phyloP scores from a whole-genome alignment of 2,329 filamentous ascomycete species.

The Exophiala viscosa region DNA sequence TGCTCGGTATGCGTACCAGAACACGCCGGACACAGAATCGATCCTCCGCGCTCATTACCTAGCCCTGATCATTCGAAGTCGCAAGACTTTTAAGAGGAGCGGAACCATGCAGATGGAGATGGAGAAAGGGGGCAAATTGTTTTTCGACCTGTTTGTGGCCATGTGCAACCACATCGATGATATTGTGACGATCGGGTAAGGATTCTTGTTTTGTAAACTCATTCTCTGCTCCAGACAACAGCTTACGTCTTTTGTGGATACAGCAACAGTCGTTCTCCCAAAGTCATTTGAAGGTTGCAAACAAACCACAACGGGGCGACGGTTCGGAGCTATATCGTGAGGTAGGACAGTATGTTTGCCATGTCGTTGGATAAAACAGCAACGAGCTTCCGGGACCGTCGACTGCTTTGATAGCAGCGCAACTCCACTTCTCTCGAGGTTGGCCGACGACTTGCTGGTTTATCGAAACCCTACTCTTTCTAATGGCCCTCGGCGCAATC shows the following conservation, averaged over 20 bases:
- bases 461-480: constrained; percentile 38
- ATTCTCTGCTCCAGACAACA: constrained; percentile 16
- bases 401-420: constrained; percentile 27
- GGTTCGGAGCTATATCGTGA: constrained; percentile 34
- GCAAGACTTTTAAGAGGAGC: constrained; percentile 96
- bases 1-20: constrained; percentile 90
- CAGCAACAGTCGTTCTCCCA: constrained; percentile 52
- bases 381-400: constrained; percentile 25
- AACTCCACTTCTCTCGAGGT: constrained; percentile 43
- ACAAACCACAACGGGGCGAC: constrained; percentile 29
- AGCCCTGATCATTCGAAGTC: constrained; percentile 93
- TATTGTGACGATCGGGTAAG: constrained; percentile 79
- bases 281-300: constrained; percentile 47
- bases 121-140: constrained; percentile 90
- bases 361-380: constrained; percentile 36
- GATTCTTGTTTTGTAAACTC: constrained; percentile 16
- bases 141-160: constrained; percentile 97
- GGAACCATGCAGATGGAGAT: constrained; percentile 99
- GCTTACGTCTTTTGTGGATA: constrained; percentile 24
- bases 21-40: constrained; percentile 90
- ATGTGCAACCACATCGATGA: constrained; percentile 99
- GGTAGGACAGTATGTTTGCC: constrained; percentile 31
- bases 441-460: constrained; percentile 45
- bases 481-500: constrained; percentile 36
- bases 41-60: constrained; percentile 94